Evolutionary conservation across 2,329 filamentous ascomycete species (phyloP), one percentile per base, ranked within the genome.

Genomic region (Trichoderma sp.): DNA sequence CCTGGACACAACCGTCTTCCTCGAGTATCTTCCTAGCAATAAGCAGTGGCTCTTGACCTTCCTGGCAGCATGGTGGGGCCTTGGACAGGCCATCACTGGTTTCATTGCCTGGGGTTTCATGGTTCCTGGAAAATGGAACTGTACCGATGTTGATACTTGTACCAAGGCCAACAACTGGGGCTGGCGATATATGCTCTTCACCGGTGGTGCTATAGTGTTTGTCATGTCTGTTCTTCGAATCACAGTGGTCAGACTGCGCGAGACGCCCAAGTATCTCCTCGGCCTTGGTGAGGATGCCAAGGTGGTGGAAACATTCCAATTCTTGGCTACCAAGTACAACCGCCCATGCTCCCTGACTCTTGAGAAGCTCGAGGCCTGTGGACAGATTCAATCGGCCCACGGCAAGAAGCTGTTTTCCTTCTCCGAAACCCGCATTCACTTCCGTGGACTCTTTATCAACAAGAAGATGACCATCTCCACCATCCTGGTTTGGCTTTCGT

Each of bases 381-480:
- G 88, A 6, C 80, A 79, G 9, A 82, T 88, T 71, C 79, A 79
- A 69, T 81, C 83, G 0, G 82, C 84, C 0, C 85, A 86, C 75
- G 81, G 79, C 75, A 80, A 80, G 71, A 82, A 77, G 38, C 76
- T 81, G 6, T 83, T 83, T 71, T 84, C 81, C 1, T 3, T 83
- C 4, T 76, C 72, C 27, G 82, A 85, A 77, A 81, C 85, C 5
- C 77, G 81, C 4, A 79, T 88, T 24, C 93, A 95, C 80, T 80
- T 95, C 29, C 85, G 86, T 18, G 93, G 92, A 3, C 87, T 95
- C 1, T 95, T 93, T 79, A 84, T 85, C 0, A 93, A 91, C 0
- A 88, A 82, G 71, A 88, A 86, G 75, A 89, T 94, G 74, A 89
- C 85, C 1, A 80, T 91, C 2, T 92, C 90, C 0, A 95, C 92